Percentiles rank a stretch among this genome's conserved stretches.
phyloP scores from a whole-genome alignment of 108 stramenopile genomes.

The Nannochloropsis salina region DNA sequence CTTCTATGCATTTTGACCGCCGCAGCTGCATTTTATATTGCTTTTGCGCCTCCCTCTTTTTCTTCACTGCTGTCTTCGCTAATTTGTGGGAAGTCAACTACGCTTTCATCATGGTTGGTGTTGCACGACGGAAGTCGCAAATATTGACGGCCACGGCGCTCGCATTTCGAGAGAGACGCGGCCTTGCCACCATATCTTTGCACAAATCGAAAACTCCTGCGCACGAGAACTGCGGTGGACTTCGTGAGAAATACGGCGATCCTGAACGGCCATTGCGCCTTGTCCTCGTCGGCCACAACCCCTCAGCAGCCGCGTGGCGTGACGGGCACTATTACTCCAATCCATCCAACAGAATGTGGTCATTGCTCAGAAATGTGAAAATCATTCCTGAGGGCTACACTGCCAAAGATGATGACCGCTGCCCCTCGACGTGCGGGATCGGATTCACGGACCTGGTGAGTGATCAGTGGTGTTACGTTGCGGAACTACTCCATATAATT shows the following conservation, averaged over 20 bases:
- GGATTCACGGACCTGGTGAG: conserved; percentile 43
- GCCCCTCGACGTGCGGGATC: conserved; percentile 39
- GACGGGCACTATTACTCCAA: conserved; percentile 45
- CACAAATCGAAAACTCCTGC: too few relatives aligned
- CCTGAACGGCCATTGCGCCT: conserved; percentile 38
- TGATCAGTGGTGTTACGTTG: conserved; percentile 3
- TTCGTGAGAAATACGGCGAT: conserved; percentile 25
- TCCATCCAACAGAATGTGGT: conserved; percentile 48
- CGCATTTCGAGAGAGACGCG: too few relatives aligned
- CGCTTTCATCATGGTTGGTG: too few relatives aligned
- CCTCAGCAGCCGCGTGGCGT: conserved; percentile 40
- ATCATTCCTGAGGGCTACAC: conserved; percentile 28
- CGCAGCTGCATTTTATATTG: too few relatives aligned
- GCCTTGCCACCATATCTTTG: too few relatives aligned
- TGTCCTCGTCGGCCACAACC: conserved; percentile 43
- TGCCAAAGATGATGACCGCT: conserved; percentile 30
- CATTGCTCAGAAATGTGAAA: conserved; percentile 25
- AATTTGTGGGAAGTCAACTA: too few relatives aligned
- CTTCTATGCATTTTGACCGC: too few relatives aligned
- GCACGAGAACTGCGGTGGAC: not conserved
- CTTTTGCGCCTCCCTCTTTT: too few relatives aligned
- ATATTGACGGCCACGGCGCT: too few relatives aligned
- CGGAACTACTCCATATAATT: not conserved
- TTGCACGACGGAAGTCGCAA: too few relatives aligned
- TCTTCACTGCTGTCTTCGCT: too few relatives aligned